These are phyloP conservation scores for Gynandropsis gynandra DNA, from an alignment of 345 rosid species.

Conservation along the genomic window DNA sequence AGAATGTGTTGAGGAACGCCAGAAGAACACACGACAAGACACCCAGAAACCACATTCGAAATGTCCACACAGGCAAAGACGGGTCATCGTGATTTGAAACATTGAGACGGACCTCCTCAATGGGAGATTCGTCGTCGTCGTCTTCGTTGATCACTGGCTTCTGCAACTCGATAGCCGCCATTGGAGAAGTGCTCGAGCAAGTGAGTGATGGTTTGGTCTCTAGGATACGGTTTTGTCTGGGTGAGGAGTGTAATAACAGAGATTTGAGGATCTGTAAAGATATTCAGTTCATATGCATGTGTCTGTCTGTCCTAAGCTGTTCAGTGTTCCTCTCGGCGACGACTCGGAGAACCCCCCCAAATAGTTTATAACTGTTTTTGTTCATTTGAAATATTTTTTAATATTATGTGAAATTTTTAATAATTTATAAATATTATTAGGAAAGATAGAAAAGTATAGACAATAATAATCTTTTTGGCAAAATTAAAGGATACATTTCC, in stretches of 20 bases:
- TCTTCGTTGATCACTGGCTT: not conserved
- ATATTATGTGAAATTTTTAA: too few species aligned
- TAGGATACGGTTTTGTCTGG: not conserved
- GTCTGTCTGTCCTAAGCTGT: too few species aligned
- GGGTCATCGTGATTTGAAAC: conserved; percentile 49
- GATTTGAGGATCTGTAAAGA: not conserved
- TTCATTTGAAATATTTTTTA: too few species aligned
- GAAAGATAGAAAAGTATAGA: too few species aligned
- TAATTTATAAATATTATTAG: too few species aligned
- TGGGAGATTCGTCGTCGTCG: conserved; percentile 40
- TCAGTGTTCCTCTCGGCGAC: too few species aligned
- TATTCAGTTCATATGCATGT: conserved; percentile 31
- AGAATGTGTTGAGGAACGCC: conserved; percentile 63
- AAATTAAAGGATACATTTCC: too few species aligned
- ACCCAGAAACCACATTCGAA: conserved; percentile 60
- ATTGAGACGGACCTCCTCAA: conserved; percentile 56
- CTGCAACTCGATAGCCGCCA: conserved; percentile 23
- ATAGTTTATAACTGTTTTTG: too few species aligned
- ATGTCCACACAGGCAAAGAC: conserved; percentile 53
- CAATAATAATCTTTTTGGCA: too few species aligned
- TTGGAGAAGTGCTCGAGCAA: not conserved
- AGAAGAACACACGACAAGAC: conserved; percentile 42
- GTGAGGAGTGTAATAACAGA: not conserved
- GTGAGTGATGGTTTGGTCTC: too few species aligned
- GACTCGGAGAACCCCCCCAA: too few species aligned